A percentile compares a stretch with the other conserved stretches of the same genome.
These are phyloP conservation scores for Lignosus rhinocerotis DNA, from an alignment of 1,284 basidiomycete species.

Conservation along the genomic window DNA sequence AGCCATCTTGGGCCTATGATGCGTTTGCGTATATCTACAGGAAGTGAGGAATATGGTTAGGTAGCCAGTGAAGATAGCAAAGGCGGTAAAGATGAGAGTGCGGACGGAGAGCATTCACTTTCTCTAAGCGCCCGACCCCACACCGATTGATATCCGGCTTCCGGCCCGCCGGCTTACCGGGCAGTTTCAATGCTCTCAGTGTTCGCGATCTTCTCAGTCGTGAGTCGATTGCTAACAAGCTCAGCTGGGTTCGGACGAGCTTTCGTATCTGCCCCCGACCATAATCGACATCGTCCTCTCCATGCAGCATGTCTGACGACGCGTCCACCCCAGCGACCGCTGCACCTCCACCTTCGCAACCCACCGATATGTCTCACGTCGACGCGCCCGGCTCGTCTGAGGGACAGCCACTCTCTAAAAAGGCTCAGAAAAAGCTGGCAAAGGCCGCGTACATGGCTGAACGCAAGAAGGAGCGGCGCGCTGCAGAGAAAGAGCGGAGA, in stretches of 20 bases:
- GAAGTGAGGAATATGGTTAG: background rate
- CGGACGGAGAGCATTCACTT: background rate
- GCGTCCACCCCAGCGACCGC: background rate
- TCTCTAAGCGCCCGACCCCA: background rate
- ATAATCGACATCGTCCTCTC: background rate
- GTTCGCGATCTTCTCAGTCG: background rate
- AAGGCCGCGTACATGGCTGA: slow-evolving; percentile 67
- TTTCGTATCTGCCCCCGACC: background rate
- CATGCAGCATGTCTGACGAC: background rate
- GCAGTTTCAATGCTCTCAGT: background rate
- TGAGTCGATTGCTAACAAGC: no score
- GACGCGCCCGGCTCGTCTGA: background rate
- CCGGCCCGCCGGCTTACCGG: background rate
- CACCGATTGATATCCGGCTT: background rate
- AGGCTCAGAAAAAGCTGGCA: slow-evolving; percentile 76
- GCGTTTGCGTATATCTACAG: background rate
- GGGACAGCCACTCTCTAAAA: slow-evolving; percentile 64
- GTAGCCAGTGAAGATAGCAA: background rate
- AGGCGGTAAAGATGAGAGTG: background rate
- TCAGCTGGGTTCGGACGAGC: no score
- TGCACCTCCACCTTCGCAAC: background rate
- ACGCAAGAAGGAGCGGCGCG: slow-evolving; percentile 73
- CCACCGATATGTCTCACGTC: background rate
- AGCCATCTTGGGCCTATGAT: slow-evolving; percentile 24
- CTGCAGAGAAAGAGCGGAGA: slow-evolving; percentile 70